Evolutionary conservation across 805 yeast species (phyloP).

Genomic region (Jamesozyma piceae): DNA sequence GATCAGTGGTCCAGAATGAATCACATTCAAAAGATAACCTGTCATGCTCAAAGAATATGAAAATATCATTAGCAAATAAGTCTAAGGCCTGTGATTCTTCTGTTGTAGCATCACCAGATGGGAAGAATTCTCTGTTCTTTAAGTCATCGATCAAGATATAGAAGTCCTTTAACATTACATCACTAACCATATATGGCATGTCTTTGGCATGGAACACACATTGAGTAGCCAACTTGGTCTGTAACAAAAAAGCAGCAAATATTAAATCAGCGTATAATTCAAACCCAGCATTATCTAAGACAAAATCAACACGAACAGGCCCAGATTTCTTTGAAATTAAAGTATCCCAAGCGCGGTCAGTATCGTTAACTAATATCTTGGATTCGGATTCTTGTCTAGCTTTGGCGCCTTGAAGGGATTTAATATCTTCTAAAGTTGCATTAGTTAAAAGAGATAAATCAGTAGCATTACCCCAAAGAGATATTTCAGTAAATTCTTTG

Average conservation of each 20-base stretch:
- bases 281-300: slow-evolving; percentile 90
- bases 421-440: slow-evolving; percentile 82
- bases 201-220: slow-evolving; percentile 80
- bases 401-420: slow-evolving; percentile 83
- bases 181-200: slow-evolving; percentile 97
- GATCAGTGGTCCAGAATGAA: slow-evolving; percentile 79
- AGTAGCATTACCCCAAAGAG: slow-evolving; percentile 97
- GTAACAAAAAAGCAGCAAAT: slow-evolving; percentile 56
- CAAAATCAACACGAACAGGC: slow-evolving; percentile 61
- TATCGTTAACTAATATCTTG: slow-evolving; percentile 69
- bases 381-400: slow-evolving; percentile 74
- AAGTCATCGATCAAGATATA: slow-evolving; percentile 49
- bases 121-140: slow-evolving; percentile 42
- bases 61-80: slow-evolving; percentile 39
- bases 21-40: slow-evolving; percentile 45
- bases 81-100: slow-evolving; percentile 36
- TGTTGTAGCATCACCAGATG: slow-evolving; percentile 15
- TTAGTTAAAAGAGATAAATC: slow-evolving; percentile 85
- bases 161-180: slow-evolving; percentile 80
- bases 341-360: slow-evolving; percentile 55
- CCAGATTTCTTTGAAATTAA: slow-evolving; percentile 16
- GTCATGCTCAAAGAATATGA: slow-evolving; percentile 38
- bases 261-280: slow-evolving; percentile 84
- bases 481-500: slow-evolving; percentile 75
- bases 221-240: slow-evolving; percentile 51